Percentiles rank a stretch among this genome's conserved stretches.
phyloP scores from a whole-genome alignment of 768 basidiomycete genomes.

The Lanmaoa pseudosensibilis region DNA sequence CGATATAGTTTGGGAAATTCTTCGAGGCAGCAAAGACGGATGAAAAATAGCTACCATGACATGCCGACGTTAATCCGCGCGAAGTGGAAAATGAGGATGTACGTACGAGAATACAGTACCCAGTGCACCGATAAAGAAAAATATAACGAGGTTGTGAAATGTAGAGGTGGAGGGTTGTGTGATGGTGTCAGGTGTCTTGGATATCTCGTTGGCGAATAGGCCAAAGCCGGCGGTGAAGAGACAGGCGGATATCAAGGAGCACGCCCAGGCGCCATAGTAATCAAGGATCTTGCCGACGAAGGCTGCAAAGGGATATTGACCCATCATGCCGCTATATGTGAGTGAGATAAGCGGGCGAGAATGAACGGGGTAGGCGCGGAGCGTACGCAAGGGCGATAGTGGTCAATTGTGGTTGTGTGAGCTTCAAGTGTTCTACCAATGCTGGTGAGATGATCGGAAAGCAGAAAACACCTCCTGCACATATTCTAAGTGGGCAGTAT shows the following conservation, averaged over 20 bases:
- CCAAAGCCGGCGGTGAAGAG: conserved; percentile 63
- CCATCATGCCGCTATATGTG: conserved; percentile 66
- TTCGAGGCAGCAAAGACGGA: conserved; percentile 74
- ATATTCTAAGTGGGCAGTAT: conserved; percentile 45
- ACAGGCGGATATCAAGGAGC: conserved; percentile 60
- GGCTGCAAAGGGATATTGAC: conserved; percentile 76
- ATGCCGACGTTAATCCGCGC: background rate
- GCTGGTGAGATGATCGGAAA: conserved; percentile 74
- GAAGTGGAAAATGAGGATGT: background rate
- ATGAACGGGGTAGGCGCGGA: conserved; percentile 31
- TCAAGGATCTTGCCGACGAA: conserved; percentile 71
- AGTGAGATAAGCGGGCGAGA: conserved; percentile 1
- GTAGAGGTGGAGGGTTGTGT: conserved; percentile 41
- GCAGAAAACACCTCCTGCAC: conserved; percentile 76
- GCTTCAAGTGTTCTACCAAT: conserved; percentile 55
- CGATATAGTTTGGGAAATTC: conserved; percentile 63
- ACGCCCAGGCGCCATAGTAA: conserved; percentile 61
- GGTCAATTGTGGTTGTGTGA: conserved; percentile 76
- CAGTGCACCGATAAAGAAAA: conserved; percentile 63
- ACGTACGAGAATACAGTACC: conserved; percentile 75
- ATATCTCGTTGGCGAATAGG: conserved; percentile 59
- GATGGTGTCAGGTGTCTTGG: conserved; percentile 42
- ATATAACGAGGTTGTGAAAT: conserved; percentile 53
- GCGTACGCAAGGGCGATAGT: conserved; percentile 76
- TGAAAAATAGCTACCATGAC: conserved; percentile 57